A percentile compares a stretch with the other conserved stretches of the same genome.
Evolutionary conservation across 441 rosid species (phyloP).

Genomic region (Erysimum cheiri): DNA sequence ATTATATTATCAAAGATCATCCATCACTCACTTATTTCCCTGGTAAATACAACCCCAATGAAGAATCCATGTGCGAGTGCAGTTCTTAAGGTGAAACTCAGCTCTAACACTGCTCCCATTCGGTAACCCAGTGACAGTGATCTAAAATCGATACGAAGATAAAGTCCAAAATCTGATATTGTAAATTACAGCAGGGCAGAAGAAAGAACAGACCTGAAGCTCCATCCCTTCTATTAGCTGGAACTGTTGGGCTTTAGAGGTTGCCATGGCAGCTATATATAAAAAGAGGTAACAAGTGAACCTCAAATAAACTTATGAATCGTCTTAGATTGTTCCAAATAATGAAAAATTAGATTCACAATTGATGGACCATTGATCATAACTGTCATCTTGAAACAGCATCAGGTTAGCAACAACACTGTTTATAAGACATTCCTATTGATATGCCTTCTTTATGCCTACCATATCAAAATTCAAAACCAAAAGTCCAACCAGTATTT

Average conservation of each 20-base stretch:
- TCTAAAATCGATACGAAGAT: constrained; percentile 43
- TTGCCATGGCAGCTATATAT: constrained; percentile 52
- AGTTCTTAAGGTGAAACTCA: constrained; percentile 66
- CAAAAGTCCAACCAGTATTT: not conserved
- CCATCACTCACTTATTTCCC: constrained; percentile 55
- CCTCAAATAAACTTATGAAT: constrained; percentile 16
- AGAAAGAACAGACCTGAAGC: constrained; percentile 55
- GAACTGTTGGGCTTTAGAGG: constrained; percentile 51
- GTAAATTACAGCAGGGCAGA: constrained; percentile 17
- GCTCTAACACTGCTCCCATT: constrained; percentile 59
- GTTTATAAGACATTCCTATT: not conserved
- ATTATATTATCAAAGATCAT: constrained; percentile 10
- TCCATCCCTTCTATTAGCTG: constrained; percentile 71
- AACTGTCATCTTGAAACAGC: constrained; percentile 12
- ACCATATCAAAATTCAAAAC: constrained; percentile 6
- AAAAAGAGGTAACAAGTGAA: constrained; percentile 24
- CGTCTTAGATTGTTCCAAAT: not conserved
- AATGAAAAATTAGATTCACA: not conserved
- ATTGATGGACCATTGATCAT: not conserved
- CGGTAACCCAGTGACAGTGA: constrained; percentile 55
- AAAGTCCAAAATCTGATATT: constrained; percentile 13
- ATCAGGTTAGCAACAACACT: constrained; percentile 1
- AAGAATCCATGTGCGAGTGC: constrained; percentile 65
- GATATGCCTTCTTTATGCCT: not conserved
- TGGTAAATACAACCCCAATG: constrained; percentile 69